phyloP scores from a whole-genome alignment of 164 flowering plant genomes.

The Macadamia tetraphylla region DNA sequence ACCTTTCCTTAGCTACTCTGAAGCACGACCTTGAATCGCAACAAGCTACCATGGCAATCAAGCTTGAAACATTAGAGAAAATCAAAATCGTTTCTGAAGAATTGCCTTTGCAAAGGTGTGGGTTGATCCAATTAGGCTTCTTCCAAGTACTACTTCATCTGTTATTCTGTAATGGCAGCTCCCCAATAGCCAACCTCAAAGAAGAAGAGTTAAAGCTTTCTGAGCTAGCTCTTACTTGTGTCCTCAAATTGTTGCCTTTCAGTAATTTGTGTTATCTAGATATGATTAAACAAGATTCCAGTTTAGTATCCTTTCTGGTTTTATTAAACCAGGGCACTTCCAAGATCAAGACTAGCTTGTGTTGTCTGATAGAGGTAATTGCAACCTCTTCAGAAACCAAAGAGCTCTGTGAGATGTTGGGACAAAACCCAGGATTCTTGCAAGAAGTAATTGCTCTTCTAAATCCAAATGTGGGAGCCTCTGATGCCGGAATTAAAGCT shows the following conservation, averaged over 20 bases:
- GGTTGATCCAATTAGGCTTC: slow-evolving; percentile 44
- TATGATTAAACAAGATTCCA: slow-evolving; percentile 30
- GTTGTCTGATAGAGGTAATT: slow-evolving; percentile 38
- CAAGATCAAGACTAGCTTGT: slow-evolving; percentile 34
- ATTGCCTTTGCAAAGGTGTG: slow-evolving; percentile 19
- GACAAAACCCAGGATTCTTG: slow-evolving; percentile 20
- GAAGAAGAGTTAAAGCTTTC: slow-evolving; percentile 21
- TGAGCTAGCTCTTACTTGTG: slow-evolving; percentile 44
- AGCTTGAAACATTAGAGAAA: slow-evolving; percentile 28
- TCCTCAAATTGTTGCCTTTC: slow-evolving; percentile 30
- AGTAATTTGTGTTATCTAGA: slow-evolving; percentile 27
- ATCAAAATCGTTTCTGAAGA: slow-evolving; percentile 27
- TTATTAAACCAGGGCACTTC: slow-evolving; percentile 35
- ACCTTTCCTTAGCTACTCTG: slow-evolving; percentile 24
- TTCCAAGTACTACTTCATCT: slow-evolving; percentile 31
- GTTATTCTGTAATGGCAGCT: slow-evolving; percentile 17
- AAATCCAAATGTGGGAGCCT: slow-evolving; percentile 20
- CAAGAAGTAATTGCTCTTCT: slow-evolving; percentile 21
- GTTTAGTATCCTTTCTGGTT: slow-evolving; percentile 22
- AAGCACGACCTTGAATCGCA: slow-evolving; percentile 34
- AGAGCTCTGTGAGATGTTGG: slow-evolving; percentile 31
- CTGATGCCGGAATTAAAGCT: slow-evolving; percentile 35
- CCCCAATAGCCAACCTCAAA: slow-evolving; percentile 1
- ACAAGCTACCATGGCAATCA: slow-evolving; percentile 19
- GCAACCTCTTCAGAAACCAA: slow-evolving; percentile 29